A percentile compares a stretch with the other conserved stretches of the same genome.
Evolutionary conservation across 2,329 filamentous ascomycete genomes (phyloP).

Genomic region (Epichloe sp.): DNA sequence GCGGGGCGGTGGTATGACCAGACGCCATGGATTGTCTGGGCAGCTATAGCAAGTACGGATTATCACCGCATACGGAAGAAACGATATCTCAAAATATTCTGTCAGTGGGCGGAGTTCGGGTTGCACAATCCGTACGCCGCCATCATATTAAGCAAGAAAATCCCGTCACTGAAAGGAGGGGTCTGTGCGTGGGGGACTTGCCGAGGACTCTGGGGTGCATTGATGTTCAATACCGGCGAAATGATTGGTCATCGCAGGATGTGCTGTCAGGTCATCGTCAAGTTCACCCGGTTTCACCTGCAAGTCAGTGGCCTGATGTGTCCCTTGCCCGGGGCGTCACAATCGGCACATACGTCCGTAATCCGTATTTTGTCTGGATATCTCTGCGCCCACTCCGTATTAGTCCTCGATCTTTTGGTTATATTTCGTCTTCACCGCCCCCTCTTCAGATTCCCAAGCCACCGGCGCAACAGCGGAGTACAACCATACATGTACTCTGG

Average conservation of each 20-base stretch:
- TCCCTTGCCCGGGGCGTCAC: neutral
- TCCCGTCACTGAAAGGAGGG: too few relatives aligned
- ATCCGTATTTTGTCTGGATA: neutral
- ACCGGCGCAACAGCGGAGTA: too few relatives aligned
- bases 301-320: too few relatives aligned
- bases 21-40: neutral
- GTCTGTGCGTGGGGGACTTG: too few relatives aligned
- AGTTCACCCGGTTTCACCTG: too few relatives aligned
- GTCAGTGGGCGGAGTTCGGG: neutral
- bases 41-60: neutral
- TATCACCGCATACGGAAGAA: neutral
- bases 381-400: too few relatives aligned
- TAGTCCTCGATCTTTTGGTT: neutral
- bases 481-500: too few relatives aligned
- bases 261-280: too few relatives aligned
- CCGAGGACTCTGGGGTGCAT: neutral
- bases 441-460: neutral
- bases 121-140: neutral
- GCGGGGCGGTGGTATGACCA: neutral
- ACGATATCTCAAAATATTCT: too few relatives aligned
- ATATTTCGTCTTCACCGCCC: neutral
- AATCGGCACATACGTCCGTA: neutral
- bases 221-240: constrained; percentile 7
- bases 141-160: too few relatives aligned
- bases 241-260: constrained; percentile 4